Base-by-base conservation (phyloP, 2,329 filamentous ascomycete genomes). In the Lasiodiplodia sp. region DNA sequence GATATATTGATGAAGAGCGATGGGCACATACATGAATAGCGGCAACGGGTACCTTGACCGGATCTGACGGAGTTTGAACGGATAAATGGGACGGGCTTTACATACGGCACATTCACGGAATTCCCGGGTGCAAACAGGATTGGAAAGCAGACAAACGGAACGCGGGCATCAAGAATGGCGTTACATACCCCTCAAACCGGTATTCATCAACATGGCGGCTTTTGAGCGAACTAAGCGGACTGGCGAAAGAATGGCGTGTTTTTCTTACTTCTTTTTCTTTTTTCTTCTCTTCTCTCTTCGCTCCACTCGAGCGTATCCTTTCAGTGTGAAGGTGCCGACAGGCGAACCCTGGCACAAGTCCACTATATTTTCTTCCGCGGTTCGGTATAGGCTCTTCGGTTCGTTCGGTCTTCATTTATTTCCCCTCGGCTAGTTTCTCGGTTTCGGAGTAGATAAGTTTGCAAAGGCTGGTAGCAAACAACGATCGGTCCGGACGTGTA, bases 101-200 rank as follows among this genome's bases (percentile, higher is more conserved):
- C 44, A 47, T 47, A 47, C 44, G n/a, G 8, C 53, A 34, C 25
- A 37, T 18, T 10, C 53, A 56, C 51, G n/a, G 12, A 56, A 28
- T 21, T 25, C 16, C 40, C 12, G 18, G n/a, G 40, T 21, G 25
- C 12, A 28, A 28, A 23, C 23, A 28, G 28, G 31, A 16, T 49
- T 49, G 58, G 58, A 63, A 23, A 60, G 23, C 25, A 40, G 44
- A 44, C 37, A 47, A 47, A 37, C n/a, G n/a, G 21, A 64, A 38
- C 28, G 51, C 31, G 60, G 47, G 60, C 60, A 64, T 64, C 60
- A 64, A 64, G 60, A 64, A 37, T 64, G 60, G 60, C 60, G 60
- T 64, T 64, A 64, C 60, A 64, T 64, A 64, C 60, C 60, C 60
- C 60, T 64, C n/a, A 38, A 64, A 64, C 21, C 25, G 28, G 34